Conservation (phyloP, 2,329 filamentous ascomycete species). For the Venturia oleaginea region DNA sequence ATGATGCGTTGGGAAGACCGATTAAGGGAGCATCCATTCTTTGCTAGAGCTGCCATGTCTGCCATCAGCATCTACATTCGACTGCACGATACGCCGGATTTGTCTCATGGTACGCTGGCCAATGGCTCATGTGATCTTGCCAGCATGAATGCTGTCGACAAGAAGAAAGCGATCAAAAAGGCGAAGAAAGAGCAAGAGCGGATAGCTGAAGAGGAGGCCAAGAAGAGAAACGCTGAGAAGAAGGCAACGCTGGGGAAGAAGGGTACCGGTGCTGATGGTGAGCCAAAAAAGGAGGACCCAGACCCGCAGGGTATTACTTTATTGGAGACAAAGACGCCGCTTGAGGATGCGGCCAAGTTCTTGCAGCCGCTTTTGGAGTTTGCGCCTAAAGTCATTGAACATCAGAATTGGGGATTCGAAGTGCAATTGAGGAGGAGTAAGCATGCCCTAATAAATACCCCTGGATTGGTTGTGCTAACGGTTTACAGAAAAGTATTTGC, state of each 20-base stretch:
- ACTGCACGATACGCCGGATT: slow-evolving; percentile 65
- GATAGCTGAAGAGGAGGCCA: slow-evolving; percentile 67
- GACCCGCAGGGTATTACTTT: slow-evolving; percentile 79
- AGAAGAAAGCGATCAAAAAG: slow-evolving; percentile 84
- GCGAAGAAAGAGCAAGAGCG: slow-evolving; percentile 66
- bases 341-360: slow-evolving; percentile 83
- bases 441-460: slow-evolving; percentile 25
- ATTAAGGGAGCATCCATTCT: slow-evolving; percentile 87
- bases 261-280: slow-evolving; percentile 50
- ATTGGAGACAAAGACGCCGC: slow-evolving; percentile 68
- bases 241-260: slow-evolving; percentile 45
- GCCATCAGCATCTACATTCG: slow-evolving; percentile 73
- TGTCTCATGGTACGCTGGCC: slow-evolving; percentile 49
- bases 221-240: slow-evolving; percentile 79
- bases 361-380: slow-evolving; percentile 71
- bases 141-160: slow-evolving; percentile 50
- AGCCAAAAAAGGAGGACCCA: slow-evolving; percentile 76
- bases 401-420: slow-evolving; percentile 80
- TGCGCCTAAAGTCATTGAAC: slow-evolving; percentile 70
- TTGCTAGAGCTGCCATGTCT: slow-evolving; percentile 69
- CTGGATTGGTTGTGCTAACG: slow-evolving; percentile 15
- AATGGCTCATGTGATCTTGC: slow-evolving; percentile 46
- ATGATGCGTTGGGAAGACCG: slow-evolving; percentile 96
- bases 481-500: slow-evolving; percentile 67
- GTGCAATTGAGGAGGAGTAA: slow-evolving; percentile 77